Conservation (phyloP, 306 rosid species). For the Acacia confusa region DNA sequence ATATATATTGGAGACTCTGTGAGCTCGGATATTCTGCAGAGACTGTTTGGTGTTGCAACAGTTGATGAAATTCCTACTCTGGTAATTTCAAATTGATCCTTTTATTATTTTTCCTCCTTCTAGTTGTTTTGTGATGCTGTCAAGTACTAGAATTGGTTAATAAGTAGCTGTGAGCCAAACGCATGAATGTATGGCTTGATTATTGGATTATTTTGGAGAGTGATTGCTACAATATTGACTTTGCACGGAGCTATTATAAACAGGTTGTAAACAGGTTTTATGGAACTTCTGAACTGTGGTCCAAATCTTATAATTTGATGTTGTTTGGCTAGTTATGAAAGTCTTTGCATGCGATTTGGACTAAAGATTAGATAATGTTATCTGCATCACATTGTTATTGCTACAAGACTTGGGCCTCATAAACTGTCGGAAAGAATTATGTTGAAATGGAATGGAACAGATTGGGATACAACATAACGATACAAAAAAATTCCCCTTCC, state of each 20-base stretch:
- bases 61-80: constrained; percentile 72
- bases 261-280: not conserved
- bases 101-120: not conserved
- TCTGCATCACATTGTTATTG: not conserved
- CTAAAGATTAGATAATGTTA: not conserved
- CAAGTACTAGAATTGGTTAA: constrained; percentile 1
- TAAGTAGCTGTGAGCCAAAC: not conserved
- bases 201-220: not conserved
- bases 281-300: not conserved
- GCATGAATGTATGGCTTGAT: not conserved
- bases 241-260: too few relatives aligned
- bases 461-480: too few relatives aligned
- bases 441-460: too few relatives aligned
- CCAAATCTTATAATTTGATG: not conserved
- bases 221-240: not conserved
- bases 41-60: constrained; percentile 70
- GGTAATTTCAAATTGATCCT: constrained; percentile 48
- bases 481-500: too few relatives aligned
- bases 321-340: not conserved
- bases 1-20: constrained; percentile 73
- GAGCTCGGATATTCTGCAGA: constrained; percentile 55
- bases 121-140: constrained; percentile 14
- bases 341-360: not conserved
- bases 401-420: not conserved
- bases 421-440: too few relatives aligned